A percentile compares a stretch with the other conserved stretches of the same genome.
phyloP scores from a whole-genome alignment of 768 basidiomycete species.

The Tulasnella sp. region DNA sequence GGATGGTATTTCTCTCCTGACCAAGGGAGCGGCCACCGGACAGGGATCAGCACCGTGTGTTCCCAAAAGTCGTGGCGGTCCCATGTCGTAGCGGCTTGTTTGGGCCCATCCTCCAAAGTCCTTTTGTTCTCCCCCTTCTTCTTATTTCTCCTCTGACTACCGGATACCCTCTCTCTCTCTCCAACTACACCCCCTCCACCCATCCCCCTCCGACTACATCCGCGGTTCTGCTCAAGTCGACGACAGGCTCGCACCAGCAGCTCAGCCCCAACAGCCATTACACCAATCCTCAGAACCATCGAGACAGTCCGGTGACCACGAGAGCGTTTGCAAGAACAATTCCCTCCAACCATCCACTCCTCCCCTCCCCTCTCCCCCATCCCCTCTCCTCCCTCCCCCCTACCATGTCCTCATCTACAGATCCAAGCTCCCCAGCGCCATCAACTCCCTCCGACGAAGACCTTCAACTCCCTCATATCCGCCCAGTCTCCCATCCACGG shows the following conservation, averaged over 20 bases:
- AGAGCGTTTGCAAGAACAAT: constrained; percentile 4
- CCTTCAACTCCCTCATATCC: constrained; percentile 8
- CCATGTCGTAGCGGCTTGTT: constrained; percentile 21
- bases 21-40: not conserved
- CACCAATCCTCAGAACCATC: constrained; percentile 5
- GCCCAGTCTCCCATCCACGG: not conserved
- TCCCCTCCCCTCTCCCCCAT: not conserved
- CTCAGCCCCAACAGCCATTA: not conserved
- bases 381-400: constrained; percentile 16
- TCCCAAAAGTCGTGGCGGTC: constrained; percentile 14
- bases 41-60: constrained; percentile 11
- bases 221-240: not conserved
- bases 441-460: not conserved
- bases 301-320: not conserved
- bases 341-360: not conserved
- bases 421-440: not conserved
- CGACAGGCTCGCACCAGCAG: not conserved
- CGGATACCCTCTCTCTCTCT: constrained; percentile 1
- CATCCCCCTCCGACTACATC: constrained; percentile 9
- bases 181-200: constrained; percentile 13
- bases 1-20: not conserved
- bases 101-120: constrained; percentile 18
- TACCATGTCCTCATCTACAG: not conserved
- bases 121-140: constrained; percentile 25
- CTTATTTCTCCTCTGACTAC: constrained; percentile 17